Conservation (phyloP, 805 yeast species). For the Wickerhamiella dianesei region DNA sequence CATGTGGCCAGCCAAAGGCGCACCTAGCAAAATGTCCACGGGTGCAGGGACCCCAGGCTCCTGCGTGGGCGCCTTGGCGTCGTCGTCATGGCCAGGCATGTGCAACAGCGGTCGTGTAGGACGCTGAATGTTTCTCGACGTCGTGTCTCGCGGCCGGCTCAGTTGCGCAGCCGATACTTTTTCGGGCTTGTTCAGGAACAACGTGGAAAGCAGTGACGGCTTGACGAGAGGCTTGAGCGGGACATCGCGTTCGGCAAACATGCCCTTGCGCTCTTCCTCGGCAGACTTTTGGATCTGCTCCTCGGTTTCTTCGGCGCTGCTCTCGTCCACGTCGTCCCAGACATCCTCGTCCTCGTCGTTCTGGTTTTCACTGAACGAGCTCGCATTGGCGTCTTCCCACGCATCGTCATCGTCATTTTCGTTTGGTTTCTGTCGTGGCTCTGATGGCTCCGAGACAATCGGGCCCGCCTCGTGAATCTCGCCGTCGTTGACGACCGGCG, state of each 20-base stretch:
- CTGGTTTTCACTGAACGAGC: slow-evolving; percentile 17
- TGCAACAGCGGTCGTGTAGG: background rate
- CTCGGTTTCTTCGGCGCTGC: slow-evolving; percentile 17
- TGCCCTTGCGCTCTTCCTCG: slow-evolving; percentile 16
- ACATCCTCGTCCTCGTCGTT: slow-evolving; percentile 21
- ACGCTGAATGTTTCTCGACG: background rate
- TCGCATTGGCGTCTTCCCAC: slow-evolving; percentile 9
- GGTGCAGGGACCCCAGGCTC: slow-evolving; percentile 10
- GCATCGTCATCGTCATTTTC: background rate
- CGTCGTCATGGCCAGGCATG: background rate
- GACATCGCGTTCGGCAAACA: slow-evolving; percentile 21
- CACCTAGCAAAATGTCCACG: slow-evolving; percentile 11
- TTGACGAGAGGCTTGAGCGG: slow-evolving; percentile 22
- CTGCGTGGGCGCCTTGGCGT: too few species aligned
- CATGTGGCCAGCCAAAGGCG: slow-evolving; percentile 12
- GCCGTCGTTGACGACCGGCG: slow-evolving; percentile 4
- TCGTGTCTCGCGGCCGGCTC: background rate
- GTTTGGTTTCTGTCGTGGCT: too few species aligned
- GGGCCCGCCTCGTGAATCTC: slow-evolving; percentile 9
- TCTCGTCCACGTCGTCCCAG: slow-evolving; percentile 17
- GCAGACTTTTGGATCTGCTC: slow-evolving; percentile 23
- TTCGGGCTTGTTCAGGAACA: slow-evolving; percentile 24
- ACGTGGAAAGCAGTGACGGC: slow-evolving; percentile 28
- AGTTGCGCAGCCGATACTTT: background rate
- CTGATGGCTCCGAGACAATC: background rate